Base-by-base conservation (phyloP, 257 asterid genomes). In the Avicennia marina region DNA sequence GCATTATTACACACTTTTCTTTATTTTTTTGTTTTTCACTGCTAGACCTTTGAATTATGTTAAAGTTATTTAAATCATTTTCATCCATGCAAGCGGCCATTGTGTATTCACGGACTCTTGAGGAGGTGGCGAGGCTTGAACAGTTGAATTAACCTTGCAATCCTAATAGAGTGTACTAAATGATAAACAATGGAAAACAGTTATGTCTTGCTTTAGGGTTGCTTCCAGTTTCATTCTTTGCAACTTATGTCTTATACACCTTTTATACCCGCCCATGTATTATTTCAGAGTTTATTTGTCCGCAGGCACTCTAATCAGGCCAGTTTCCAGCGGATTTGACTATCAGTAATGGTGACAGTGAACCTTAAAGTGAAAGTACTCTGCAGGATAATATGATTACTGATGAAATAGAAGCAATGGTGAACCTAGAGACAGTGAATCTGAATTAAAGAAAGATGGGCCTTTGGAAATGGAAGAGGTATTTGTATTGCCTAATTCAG, bases 91-190 rank as follows among this genome's bases (percentile, higher is more conserved):
- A 93, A 96, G 97, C 99, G 80, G 99, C 99, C 63, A 93, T 93
- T 67, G 85, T 82, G 66, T 89, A 89, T 69, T 82, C 99, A 45
- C 96, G 86, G 73, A 86, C 99, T 60, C 95, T 93, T 41, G 99
- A 93, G 77, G 96, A 93, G 79, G 97, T 93, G 68, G 95, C 99
- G 43, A 84, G 95, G 78, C 99, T 93, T 69, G 99, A 93, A 74
- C 95, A 93, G 99, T 97, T 87, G 56, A 72, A 57, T 40, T 66
- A 52, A 34, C 57, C 58, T 69, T 26, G 60, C 50, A 20, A 8
- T 20, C 54, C 26, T 16, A n/a, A 26, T 39, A 43, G 46, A 18
- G 54, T 47, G n/a, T n/a, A 53, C 40, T 59, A 25, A 31, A 53
- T 50, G 24, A 49, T 13, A 11, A 38, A 5, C 4, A 8, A 12